phyloP scores from a whole-genome alignment of 148 eudicot species.

The Chenopodium suecicum region DNA sequence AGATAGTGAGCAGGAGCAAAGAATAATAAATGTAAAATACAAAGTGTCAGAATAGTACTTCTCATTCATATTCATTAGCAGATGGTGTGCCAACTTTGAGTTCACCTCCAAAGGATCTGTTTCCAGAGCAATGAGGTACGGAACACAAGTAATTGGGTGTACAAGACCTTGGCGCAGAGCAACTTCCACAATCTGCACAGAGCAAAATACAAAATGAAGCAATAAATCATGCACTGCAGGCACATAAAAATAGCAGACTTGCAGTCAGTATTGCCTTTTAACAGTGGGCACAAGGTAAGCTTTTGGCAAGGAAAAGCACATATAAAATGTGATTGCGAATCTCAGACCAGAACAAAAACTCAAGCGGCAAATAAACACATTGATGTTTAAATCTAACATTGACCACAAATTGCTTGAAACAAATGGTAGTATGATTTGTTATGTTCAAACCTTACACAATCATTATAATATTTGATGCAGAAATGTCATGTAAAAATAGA shows the following conservation, averaged over 20 bases:
- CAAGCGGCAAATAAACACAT: background rate
- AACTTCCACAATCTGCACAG: conserved; percentile 81
- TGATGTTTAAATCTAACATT: background rate
- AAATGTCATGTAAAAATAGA: background rate
- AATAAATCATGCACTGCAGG: background rate
- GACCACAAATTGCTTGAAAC: background rate
- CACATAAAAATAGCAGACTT: background rate
- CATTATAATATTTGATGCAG: background rate
- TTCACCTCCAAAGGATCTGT: conserved; percentile 87
- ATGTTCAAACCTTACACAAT: background rate
- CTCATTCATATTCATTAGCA: conserved; percentile 92
- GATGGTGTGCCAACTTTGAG: conserved; percentile 92
- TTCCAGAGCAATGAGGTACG: conserved; percentile 90
- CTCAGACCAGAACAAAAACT: background rate
- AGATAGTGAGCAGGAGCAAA: conserved; percentile 27
- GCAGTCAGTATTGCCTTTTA: background rate
- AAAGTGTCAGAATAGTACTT: conserved; percentile 50
- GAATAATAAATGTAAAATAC: conserved; percentile 2
- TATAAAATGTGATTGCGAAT: background rate
- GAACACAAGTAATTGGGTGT: conserved; percentile 99
- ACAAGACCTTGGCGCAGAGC: conserved; percentile 98
- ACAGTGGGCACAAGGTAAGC: background rate
- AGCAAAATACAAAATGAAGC: conserved; percentile 12
- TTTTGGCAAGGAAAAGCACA: conserved; percentile 1
- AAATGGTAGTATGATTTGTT: background rate